These are phyloP conservation scores for Obelidium mucronatum DNA, from an alignment of 192 early-diverging fungal species.

Conservation along the genomic window DNA sequence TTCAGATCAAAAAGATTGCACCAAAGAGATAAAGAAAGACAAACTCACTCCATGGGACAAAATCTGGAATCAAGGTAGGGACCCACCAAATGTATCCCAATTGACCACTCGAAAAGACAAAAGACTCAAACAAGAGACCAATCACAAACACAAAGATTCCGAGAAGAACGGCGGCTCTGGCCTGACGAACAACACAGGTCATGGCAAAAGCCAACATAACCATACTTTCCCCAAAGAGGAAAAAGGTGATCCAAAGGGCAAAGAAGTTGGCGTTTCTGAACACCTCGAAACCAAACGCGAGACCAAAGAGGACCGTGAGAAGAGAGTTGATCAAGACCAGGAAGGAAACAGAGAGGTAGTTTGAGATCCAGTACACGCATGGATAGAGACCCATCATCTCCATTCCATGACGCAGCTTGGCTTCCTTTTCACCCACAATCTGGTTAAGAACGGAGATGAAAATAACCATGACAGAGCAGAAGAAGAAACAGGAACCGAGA, in stretches of 20 bases:
- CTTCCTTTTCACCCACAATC: slow-evolving; percentile 79
- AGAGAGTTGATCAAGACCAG: slow-evolving; percentile 65
- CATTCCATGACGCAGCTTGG: slow-evolving; percentile 73
- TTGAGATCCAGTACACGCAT: slow-evolving; percentile 71
- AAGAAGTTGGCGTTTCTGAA: slow-evolving; percentile 70
- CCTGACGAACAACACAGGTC: slow-evolving; percentile 69
- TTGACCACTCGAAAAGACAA: slow-evolving; percentile 54
- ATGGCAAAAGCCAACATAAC: slow-evolving; percentile 72
- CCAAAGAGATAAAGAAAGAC: neutral
- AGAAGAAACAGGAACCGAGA: slow-evolving; percentile 63
- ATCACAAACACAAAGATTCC: slow-evolving; percentile 85
- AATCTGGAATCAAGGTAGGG: slow-evolving; percentile 26
- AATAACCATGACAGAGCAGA: slow-evolving; percentile 65
- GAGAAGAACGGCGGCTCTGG: slow-evolving; percentile 69
- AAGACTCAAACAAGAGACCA: slow-evolving; percentile 74
- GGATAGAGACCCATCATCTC: slow-evolving; percentile 82
- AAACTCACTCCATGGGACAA: slow-evolving; percentile 36
- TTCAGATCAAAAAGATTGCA: neutral
- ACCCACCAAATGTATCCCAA: slow-evolving; percentile 66
- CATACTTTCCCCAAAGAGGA: slow-evolving; percentile 80
- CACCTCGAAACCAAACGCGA: slow-evolving; percentile 66
- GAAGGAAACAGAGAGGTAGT: slow-evolving; percentile 65
- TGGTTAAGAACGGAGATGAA: slow-evolving; percentile 72
- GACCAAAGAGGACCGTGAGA: slow-evolving; percentile 64
- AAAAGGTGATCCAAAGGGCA: slow-evolving; percentile 69